phyloP scores from a whole-genome alignment of 352 stramenopile species.

The Pelagophyceae sp. region DNA sequence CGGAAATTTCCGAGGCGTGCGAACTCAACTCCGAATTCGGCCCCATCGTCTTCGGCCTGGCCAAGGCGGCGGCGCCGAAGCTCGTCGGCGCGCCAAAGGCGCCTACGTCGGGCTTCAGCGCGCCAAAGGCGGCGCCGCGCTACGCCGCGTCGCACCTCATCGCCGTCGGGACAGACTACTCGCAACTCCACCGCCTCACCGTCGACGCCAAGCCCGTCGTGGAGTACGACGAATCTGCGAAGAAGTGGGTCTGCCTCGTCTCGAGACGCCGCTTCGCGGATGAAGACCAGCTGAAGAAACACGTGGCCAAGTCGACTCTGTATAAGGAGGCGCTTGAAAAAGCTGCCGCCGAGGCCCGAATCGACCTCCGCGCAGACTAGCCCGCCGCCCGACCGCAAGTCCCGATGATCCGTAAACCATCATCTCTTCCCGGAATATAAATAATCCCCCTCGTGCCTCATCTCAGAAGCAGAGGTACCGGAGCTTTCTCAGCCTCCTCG shows the following conservation, averaged over 20 bases:
- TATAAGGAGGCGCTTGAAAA: constrained; percentile 4
- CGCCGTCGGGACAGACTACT: not conserved
- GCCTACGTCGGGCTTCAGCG: not conserved
- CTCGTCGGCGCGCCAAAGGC: not conserved
- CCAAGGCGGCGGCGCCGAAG: not conserved
- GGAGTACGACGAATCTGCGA: not conserved
- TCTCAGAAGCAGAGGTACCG: no score
- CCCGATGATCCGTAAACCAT: no score
- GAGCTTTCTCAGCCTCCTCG: no score
- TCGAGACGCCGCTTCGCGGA: not conserved
- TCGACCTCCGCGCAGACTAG: no score
- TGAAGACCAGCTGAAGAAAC: not conserved
- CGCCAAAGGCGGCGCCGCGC: not conserved
- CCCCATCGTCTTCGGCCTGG: not conserved
- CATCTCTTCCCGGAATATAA: no score
- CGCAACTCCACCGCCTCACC: not conserved
- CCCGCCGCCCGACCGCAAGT: no score
- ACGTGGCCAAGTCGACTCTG: constrained; percentile 6
- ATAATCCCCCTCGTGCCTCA: no score
- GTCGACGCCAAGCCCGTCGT: not conserved
- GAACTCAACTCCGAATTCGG: no score
- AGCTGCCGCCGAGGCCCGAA: not conserved
- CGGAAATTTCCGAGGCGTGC: no score
- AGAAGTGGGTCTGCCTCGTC: constrained; percentile 10
- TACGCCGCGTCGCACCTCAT: not conserved